Evolutionary conservation across 2,329 filamentous ascomycete species (phyloP).

Genomic region (Hirsutella rhossiliensis): DNA sequence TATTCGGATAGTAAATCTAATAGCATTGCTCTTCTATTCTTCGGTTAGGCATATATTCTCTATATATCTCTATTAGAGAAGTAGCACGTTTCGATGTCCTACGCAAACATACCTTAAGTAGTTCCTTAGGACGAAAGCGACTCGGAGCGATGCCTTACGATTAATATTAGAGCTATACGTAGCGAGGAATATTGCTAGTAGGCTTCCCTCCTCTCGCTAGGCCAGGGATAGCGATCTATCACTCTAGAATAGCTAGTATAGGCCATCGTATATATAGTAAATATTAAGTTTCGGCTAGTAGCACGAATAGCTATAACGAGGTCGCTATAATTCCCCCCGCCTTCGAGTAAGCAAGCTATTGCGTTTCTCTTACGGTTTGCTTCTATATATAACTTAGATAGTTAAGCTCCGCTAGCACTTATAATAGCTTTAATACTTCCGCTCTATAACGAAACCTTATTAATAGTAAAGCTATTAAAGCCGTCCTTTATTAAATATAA

Average conservation of each 20-base stretch:
- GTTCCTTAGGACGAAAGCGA: background rate
- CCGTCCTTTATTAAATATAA: background rate
- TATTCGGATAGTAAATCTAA: conserved; percentile 1
- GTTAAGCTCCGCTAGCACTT: conserved; percentile 1
- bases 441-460: conserved; percentile 1
- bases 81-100: conserved; percentile 1
- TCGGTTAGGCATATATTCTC: conserved; percentile 4
- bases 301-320: background rate
- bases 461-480: conserved; percentile 1
- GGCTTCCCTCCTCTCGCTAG: background rate
- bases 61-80: conserved; percentile 3
- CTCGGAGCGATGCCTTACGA: background rate
- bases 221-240: conserved; percentile 1
- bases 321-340: background rate
- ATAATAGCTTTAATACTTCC: conserved; percentile 2
- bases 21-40: conserved; percentile 3
- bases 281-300: background rate
- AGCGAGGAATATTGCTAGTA: conserved; percentile 2
- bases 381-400: conserved; percentile 2
- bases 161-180: background rate
- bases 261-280: conserved; percentile 2
- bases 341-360: conserved; percentile 1
- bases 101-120: background rate
- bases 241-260: background rate
- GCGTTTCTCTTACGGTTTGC: conserved; percentile 2